Base-by-base conservation (phyloP, 139 green algal genomes). In the Choricystis sp. region DNA sequence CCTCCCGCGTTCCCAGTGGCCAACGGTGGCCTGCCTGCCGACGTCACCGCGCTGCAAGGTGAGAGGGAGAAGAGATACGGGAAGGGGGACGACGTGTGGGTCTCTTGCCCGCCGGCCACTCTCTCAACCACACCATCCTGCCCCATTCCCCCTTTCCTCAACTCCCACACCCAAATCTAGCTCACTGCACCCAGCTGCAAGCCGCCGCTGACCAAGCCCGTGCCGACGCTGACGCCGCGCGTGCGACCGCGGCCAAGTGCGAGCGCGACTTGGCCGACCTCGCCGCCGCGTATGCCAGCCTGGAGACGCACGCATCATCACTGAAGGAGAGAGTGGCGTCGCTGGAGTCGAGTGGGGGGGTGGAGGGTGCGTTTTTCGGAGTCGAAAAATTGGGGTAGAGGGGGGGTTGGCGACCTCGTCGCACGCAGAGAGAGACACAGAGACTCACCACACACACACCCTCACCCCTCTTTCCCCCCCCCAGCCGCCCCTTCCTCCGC, bases 231-330 rank as follows among this genome's bases (percentile, higher is more conserved):
- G 40, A 9, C 40, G 40, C 9, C 40, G 40, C 40, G 9, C 40
- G 40, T 58, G 60, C 62, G 26, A 66, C 74, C 59, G 66, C 68
- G n/a, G 63, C 27, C 0, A 67, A 71, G 61, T 56, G 72, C 16
- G 68, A 87, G 57, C 68, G 70, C 29, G 79, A 88, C 60, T 49
- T 89, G 59, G 57, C 56, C 22, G 74, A 74, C 27, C 75, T 89
- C 3, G 74, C 69, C 26, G 60, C 30, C 19, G 83, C 85, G 16
- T 91, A 89, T 69, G 87, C 87, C 68, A 72, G 66, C 21, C 62
- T 91, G 26, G 84, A 91, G 60, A 58, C 65, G 20, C 78, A 87
- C 59, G 66, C 66, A 21, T 74, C 69, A 28, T 57, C 58, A 0
- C 23, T 83, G 22, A 76, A 84, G 58, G 77, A 63, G 60, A 75